A percentile compares a stretch with the other conserved stretches of the same genome.
Conservation (phyloP, 345 rosid genomes). For the Atalantia buxifolia region DNA sequence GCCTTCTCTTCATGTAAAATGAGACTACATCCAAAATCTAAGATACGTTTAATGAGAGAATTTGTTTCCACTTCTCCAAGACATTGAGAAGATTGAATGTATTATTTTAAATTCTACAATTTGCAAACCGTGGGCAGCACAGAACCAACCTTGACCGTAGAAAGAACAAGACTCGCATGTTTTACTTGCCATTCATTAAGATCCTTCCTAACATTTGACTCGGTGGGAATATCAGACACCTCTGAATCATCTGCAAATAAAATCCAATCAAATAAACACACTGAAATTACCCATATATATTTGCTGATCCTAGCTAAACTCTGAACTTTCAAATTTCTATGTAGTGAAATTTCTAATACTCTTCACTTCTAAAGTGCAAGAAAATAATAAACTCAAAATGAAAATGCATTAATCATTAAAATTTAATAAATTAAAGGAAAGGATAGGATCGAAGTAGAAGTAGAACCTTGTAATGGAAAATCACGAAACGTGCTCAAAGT, state of each 20-base stretch:
- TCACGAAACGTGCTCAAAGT: slow-evolving; percentile 49
- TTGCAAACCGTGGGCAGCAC: not conserved
- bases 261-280: not conserved
- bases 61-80: not conserved
- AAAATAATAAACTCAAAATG: not conserved
- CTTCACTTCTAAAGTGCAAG: not conserved
- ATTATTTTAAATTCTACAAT: not conserved
- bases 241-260: slow-evolving; percentile 46
- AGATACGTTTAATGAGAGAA: not conserved
- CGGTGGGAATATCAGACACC: slow-evolving; percentile 41
- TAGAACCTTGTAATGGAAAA: slow-evolving; percentile 50
- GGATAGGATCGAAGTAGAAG: not conserved
- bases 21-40: not conserved
- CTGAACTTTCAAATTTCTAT: not conserved
- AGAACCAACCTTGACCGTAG: slow-evolving; percentile 44
- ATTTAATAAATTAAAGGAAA: not conserved
- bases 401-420: not conserved
- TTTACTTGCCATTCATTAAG: slow-evolving; percentile 59
- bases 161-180: slow-evolving; percentile 56
- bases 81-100: not conserved
- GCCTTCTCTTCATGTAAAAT: not conserved
- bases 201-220: slow-evolving; percentile 59
- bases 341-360: not conserved
- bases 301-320: too few relatives aligned
- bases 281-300: not conserved